These are phyloP conservation scores for Darksidea phi DNA, from an alignment of 495 filamentous ascomycete species.

Conservation along the genomic window DNA sequence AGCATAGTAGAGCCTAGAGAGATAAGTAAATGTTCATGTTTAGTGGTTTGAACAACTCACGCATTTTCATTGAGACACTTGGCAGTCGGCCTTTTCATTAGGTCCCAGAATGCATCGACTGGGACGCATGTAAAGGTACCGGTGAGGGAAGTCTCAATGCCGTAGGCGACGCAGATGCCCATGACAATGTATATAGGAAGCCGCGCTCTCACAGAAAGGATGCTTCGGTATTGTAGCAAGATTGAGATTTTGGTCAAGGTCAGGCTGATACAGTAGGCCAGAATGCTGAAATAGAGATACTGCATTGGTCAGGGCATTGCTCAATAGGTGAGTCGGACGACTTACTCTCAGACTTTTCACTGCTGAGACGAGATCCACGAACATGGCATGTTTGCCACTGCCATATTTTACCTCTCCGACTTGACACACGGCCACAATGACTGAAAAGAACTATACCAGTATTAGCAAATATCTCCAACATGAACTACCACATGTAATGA, in stretches of 20 bases:
- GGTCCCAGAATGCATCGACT: slow-evolving; percentile 17
- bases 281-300: slow-evolving; percentile 15
- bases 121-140: slow-evolving; percentile 10
- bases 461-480: not conserved
- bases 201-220: slow-evolving; percentile 1
- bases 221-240: slow-evolving; percentile 13
- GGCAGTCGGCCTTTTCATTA: slow-evolving; percentile 9
- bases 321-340: not conserved
- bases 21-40: not conserved
- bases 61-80: slow-evolving; percentile 7
- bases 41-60: not conserved
- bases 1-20: slow-evolving; percentile 12
- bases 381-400: slow-evolving; percentile 11
- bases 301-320: not conserved
- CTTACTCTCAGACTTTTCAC: slow-evolving; percentile 2
- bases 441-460: not conserved
- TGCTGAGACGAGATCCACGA: not conserved
- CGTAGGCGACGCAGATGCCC: slow-evolving; percentile 16
- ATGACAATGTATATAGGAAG: slow-evolving; percentile 16
- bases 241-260: slow-evolving; percentile 20
- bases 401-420: not conserved
- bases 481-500: not conserved
- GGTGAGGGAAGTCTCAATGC: not conserved
- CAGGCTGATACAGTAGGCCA: slow-evolving; percentile 14
- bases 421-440: not conserved